phyloP scores from a whole-genome alignment of 2,329 filamentous ascomycete genomes.

The Nemania sp. region DNA sequence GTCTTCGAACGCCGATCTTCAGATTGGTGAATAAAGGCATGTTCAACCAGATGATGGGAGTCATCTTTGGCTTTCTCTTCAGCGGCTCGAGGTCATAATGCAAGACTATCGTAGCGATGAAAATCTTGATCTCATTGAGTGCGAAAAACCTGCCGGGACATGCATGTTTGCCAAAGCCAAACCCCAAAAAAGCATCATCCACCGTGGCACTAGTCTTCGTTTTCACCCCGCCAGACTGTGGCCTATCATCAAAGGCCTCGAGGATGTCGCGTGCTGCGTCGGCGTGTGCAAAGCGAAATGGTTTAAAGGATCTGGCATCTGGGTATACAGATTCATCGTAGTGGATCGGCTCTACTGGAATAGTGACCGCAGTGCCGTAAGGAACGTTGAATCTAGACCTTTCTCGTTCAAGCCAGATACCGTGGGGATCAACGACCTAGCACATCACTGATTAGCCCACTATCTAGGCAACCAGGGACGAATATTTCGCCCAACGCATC shows the following conservation, averaged over 20 bases:
- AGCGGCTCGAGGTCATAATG: conserved; percentile 3
- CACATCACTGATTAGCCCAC: neutral
- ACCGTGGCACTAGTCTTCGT: neutral
- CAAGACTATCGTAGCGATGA: neutral
- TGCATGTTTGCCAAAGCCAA: neutral
- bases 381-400: neutral
- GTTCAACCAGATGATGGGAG: neutral
- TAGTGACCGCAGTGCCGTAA: neutral
- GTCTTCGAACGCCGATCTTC: no score
- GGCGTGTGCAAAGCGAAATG: conserved; percentile 8
- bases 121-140: conserved; percentile 14
- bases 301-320: conserved; percentile 8
- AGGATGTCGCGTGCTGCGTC: neutral
- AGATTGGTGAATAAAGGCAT: neutral
- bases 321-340: conserved; percentile 8
- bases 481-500: no score
- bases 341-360: conserved; percentile 15
- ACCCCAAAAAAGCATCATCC: conserved; percentile 8
- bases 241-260: neutral
- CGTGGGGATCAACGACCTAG: neutral
- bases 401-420: neutral
- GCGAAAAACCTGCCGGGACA: conserved; percentile 2
- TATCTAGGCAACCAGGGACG: no score
- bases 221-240: neutral
- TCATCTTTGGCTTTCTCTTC: neutral